Conservation (phyloP, 176 grass and related monocot genomes). For the Tillandsia leiboldiana region DNA sequence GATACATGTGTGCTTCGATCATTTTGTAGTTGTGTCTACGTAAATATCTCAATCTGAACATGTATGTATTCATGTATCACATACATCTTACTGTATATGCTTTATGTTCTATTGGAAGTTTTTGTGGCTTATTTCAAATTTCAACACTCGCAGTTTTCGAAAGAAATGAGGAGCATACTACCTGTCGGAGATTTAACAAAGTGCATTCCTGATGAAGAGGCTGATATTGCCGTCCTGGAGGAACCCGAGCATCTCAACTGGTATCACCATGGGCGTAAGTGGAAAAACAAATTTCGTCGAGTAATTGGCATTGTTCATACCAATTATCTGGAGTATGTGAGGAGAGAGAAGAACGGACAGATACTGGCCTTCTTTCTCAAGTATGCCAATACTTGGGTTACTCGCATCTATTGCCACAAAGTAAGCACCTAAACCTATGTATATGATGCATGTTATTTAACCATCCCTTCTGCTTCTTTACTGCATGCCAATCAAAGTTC, state of each 20-base stretch:
- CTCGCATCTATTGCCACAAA: slow-evolving; percentile 94
- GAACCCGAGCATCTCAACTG: slow-evolving; percentile 95
- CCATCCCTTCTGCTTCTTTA: too few species aligned
- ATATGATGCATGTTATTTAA: background rate
- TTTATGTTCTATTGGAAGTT: background rate
- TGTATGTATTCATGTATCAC: too few species aligned
- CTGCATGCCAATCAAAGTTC: too few species aligned
- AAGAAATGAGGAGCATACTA: slow-evolving; percentile 85
- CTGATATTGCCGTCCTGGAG: slow-evolving; percentile 85
- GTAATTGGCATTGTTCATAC: slow-evolving; percentile 93
- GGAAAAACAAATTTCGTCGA: slow-evolving; percentile 78
- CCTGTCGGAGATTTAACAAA: slow-evolving; percentile 81
- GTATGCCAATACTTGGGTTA: slow-evolving; percentile 79
- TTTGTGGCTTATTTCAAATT: background rate
- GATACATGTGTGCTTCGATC: too few species aligned
- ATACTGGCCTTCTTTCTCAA: slow-evolving; percentile 60
- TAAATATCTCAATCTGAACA: too few species aligned
- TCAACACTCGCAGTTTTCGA: slow-evolving; percentile 45
- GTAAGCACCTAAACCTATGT: slow-evolving; percentile 31
- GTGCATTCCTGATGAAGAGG: slow-evolving; percentile 72
- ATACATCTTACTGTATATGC: background rate
- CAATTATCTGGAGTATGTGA: slow-evolving; percentile 99
- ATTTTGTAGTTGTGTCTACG: too few species aligned
- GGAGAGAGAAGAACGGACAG: slow-evolving; percentile 84
- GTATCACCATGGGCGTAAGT: slow-evolving; percentile 85